Conservation (phyloP, 2,329 filamentous ascomycete species). For the Calonectria fujianensis region DNA sequence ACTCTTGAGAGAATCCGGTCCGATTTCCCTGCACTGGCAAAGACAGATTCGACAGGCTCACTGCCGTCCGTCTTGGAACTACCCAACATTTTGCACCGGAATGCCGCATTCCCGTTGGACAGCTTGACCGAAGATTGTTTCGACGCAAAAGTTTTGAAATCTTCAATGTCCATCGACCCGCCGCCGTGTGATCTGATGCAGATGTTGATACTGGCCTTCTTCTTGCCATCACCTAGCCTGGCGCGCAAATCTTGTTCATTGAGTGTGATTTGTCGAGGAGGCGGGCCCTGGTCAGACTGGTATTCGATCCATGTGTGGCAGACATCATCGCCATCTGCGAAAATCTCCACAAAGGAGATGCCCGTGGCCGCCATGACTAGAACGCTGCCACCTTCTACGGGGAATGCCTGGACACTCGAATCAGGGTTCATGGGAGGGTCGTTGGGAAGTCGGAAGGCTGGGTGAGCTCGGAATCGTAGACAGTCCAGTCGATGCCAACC, state of each 20-base stretch:
- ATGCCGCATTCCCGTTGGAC: slow-evolving; percentile 81
- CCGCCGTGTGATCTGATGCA: slow-evolving; percentile 86
- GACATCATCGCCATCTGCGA: slow-evolving; percentile 84
- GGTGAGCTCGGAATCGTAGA: slow-evolving; percentile 91
- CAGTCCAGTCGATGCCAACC: slow-evolving; percentile 93
- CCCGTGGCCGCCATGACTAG: slow-evolving; percentile 87
- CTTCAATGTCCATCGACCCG: slow-evolving; percentile 84
- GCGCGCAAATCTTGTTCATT: slow-evolving; percentile 84
- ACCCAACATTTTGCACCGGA: slow-evolving; percentile 84
- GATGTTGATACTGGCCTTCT: slow-evolving; percentile 81
- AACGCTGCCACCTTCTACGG: slow-evolving; percentile 85
- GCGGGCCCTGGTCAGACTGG: slow-evolving; percentile 74
- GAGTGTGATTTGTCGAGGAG: slow-evolving; percentile 83
- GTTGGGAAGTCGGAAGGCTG: slow-evolving; percentile 89
- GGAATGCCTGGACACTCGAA: slow-evolving; percentile 89
- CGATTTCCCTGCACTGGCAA: slow-evolving; percentile 80
- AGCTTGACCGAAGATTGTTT: slow-evolving; percentile 85
- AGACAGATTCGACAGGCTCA: slow-evolving; percentile 82
- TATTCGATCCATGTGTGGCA: slow-evolving; percentile 91
- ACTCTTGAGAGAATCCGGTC: slow-evolving; percentile 85
- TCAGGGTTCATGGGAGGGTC: slow-evolving; percentile 81
- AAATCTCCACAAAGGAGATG: slow-evolving; percentile 90
- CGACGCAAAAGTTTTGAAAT: slow-evolving; percentile 81
- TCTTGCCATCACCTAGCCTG: slow-evolving; percentile 82
- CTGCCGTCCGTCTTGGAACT: slow-evolving; percentile 82